Evolutionary conservation across 352 stramenopile species (phyloP).

Genomic region (Peronospora destructor): DNA sequence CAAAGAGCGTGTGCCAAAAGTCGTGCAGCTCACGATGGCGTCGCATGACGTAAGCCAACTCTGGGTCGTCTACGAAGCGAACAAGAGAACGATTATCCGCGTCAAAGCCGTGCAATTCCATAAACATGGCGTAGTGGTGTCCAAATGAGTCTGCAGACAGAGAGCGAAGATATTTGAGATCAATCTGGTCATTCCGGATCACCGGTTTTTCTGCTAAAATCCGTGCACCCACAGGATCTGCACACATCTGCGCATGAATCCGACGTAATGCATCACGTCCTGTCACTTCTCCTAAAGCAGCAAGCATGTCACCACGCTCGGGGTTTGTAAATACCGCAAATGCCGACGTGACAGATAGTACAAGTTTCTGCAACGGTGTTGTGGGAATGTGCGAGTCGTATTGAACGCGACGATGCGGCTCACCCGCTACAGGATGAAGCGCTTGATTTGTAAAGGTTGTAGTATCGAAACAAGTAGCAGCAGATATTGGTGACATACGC

Average conservation of each 20-base stretch:
- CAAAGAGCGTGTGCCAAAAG: slow-evolving; percentile 95
- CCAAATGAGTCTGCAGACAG: slow-evolving; percentile 86
- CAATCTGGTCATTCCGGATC: slow-evolving; percentile 73
- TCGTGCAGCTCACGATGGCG: slow-evolving; percentile 92
- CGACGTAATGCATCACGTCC: slow-evolving; percentile 75
- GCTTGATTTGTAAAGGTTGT: neutral
- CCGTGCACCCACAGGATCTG: slow-evolving; percentile 68
- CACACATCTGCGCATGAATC: slow-evolving; percentile 84
- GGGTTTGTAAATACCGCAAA: slow-evolving; percentile 88
- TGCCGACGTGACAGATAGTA: slow-evolving; percentile 82
- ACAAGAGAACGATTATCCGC: slow-evolving; percentile 81
- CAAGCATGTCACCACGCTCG: slow-evolving; percentile 92
- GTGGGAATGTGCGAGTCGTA: slow-evolving; percentile 75
- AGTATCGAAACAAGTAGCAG: neutral
- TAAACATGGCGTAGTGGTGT: slow-evolving; percentile 85
- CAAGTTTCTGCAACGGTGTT: slow-evolving; percentile 78
- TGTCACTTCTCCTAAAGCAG: slow-evolving; percentile 91
- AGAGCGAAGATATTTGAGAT: slow-evolving; percentile 52
- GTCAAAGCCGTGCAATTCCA: slow-evolving; percentile 89
- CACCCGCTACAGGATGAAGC: slow-evolving; percentile 34
- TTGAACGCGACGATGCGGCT: slow-evolving; percentile 44
- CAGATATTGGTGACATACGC: neutral
- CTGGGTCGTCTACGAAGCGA: slow-evolving; percentile 87
- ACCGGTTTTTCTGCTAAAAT: slow-evolving; percentile 87
- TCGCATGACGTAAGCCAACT: slow-evolving; percentile 96